Evolutionary conservation across 2,329 filamentous ascomycete species (phyloP).

Genomic region (Claviceps spartinae): DNA sequence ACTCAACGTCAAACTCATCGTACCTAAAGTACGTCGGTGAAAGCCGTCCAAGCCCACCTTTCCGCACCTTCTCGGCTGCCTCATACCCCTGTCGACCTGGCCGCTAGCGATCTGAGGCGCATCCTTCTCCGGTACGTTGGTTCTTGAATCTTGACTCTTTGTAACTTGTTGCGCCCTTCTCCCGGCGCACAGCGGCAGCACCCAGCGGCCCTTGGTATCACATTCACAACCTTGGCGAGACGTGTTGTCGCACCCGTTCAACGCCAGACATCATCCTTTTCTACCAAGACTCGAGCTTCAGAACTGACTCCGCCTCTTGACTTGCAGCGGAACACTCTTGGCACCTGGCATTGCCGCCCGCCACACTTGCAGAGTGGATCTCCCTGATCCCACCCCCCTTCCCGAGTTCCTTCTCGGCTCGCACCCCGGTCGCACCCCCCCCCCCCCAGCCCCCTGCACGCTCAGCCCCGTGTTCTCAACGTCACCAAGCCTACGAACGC

Average conservation of each 20-base stretch:
- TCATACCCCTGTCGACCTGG: constrained; percentile 12
- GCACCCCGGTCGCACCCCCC: background rate
- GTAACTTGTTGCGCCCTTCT: background rate
- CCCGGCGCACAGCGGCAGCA: constrained; percentile 3
- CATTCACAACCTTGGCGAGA: background rate
- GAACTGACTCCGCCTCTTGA: background rate
- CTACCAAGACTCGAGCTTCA: background rate
- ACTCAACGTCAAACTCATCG: background rate
- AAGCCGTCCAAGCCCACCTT: background rate
- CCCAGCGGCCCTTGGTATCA: background rate
- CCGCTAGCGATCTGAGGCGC: constrained; percentile 9
- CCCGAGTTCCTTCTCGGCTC: constrained; percentile 5
- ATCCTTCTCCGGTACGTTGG: constrained; percentile 7
- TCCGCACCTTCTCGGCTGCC: constrained; percentile 6
- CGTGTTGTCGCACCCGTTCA: background rate
- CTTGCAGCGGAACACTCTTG: constrained; percentile 1
- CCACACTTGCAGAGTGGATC: background rate
- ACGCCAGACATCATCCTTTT: background rate
- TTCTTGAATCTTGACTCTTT: constrained; percentile 4
- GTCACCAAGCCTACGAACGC: constrained; percentile 26
- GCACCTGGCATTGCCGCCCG: background rate
- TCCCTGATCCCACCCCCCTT: background rate
- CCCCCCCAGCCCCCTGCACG: constrained; percentile 5
- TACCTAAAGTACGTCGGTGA: background rate
- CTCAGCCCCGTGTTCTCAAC: constrained; percentile 32